Evolutionary conservation across 768 basidiomycete species (phyloP), one percentile per base, ranked within the genome.

Genomic region (Cystoderma amianthinum): DNA sequence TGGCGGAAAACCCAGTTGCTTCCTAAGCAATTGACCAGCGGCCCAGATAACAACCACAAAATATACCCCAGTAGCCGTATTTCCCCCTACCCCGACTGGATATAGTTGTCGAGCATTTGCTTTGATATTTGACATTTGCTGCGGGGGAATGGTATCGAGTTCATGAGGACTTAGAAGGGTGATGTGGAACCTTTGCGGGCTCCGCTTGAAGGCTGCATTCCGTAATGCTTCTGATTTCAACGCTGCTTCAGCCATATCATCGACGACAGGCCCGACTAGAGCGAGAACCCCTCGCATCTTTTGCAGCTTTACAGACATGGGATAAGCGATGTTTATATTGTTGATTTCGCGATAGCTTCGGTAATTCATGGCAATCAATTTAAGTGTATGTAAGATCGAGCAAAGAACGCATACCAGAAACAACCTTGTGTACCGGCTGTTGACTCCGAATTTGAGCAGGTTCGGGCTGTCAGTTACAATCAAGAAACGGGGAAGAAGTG

Each of bases 11-110:
- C 72, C 72, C 9, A 71, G 56, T 25, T 61, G 60, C 49, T 70
- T 76, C 2, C 77, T 68, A 22, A 73, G 52, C 16, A 62, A 60
- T 45, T 79, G 74, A 4, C 72, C 77, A 9, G 67, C 65, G 19
- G 72, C 71, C 74, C 76, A 78, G 2, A 78, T 58, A n/a, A 78
- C 57, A 6, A 75, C 68, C 13, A 72, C 62, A 50, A 71, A 79
- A 47, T 55, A 64, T n/a, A 68, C 59, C 1, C 55, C 58, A n/a
- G 44, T 22, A 6, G 45, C 38, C 2, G 44, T 37, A 34, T 55
- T 59, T n/a, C 66, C 67, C 9, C 72, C 71, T 5, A 71, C 42
- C 5, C 73, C 71, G n/a, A 61, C 50, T 28, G 54, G 34, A 36
- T 63, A 61, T n/a, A 75, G 38, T 32, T 62, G 49, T 6, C 44